Evolutionary conservation across 768 basidiomycete species (phyloP).

Genomic region (Tricholomella constricta): DNA sequence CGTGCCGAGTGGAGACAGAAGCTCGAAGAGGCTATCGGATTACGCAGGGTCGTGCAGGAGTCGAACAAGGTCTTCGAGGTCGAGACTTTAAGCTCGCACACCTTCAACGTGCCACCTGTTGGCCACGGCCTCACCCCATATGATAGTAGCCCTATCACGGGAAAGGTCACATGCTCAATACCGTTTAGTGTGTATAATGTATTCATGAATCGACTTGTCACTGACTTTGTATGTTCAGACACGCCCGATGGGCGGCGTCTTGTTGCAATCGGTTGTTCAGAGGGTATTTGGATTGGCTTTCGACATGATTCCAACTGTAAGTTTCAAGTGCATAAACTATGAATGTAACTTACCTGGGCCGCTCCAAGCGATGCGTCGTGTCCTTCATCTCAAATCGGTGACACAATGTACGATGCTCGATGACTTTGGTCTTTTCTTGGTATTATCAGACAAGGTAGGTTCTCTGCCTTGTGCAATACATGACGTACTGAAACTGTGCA

Average conservation of each 20-base stretch:
- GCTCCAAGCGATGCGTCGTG: conserved; percentile 77
- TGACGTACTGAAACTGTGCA: conserved; percentile 25
- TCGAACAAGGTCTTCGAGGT: conserved; percentile 95
- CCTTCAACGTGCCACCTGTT: conserved; percentile 75
- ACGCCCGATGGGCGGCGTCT: conserved; percentile 80
- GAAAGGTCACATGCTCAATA: conserved; percentile 92
- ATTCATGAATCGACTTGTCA: not conserved
- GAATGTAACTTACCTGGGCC: conserved; percentile 36
- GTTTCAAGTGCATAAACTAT: conserved; percentile 23
- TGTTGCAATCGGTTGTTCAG: conserved; percentile 87
- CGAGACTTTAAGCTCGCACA: conserved; percentile 84
- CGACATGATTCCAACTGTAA: conserved; percentile 82
- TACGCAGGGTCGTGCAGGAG: conserved; percentile 88
- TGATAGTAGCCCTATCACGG: conserved; percentile 69
- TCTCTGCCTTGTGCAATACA: conserved; percentile 25
- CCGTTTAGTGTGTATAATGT: conserved; percentile 71
- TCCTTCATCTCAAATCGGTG: conserved; percentile 89
- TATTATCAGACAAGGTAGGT: conserved; percentile 84
- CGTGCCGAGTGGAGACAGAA: conserved; percentile 89
- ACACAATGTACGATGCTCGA: conserved; percentile 95
- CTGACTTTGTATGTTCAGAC: conserved; percentile 50
- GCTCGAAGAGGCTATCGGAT: conserved; percentile 84
- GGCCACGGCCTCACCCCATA: conserved; percentile 44
- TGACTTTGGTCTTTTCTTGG: conserved; percentile 96
- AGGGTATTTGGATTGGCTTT: conserved; percentile 95